Percentiles rank a stretch among this genome's conserved stretches.
Evolutionary conservation across 805 yeast genomes (phyloP).

Genomic region (Nakazawaea molendinolei): DNA sequence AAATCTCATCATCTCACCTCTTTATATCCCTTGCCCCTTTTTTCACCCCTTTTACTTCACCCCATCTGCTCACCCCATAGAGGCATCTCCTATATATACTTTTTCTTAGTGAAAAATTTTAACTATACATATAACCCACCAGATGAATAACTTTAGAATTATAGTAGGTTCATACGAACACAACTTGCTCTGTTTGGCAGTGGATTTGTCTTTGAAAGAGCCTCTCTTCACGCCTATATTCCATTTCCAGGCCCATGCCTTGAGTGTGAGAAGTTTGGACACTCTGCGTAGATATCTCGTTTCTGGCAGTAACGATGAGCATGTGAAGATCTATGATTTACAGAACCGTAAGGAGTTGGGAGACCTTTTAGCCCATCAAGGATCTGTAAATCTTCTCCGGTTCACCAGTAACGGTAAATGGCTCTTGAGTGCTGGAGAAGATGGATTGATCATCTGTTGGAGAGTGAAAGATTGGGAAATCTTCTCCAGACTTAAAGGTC

Average conservation of each 20-base stretch:
- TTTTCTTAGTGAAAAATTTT: too few relatives aligned
- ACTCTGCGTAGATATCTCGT: constrained; percentile 79
- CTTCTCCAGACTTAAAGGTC: constrained; percentile 85
- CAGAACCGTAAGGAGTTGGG: constrained; percentile 94
- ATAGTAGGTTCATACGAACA: constrained; percentile 96
- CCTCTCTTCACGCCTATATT: constrained; percentile 87
- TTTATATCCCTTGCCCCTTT: too few relatives aligned
- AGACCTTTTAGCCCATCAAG: constrained; percentile 80
- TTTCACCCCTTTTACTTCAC: too few relatives aligned
- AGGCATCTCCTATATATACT: too few relatives aligned
- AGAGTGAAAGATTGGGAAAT: constrained; percentile 96
- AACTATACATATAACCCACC: too few relatives aligned
- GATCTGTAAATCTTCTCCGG: constrained; percentile 71
- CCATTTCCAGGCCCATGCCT: constrained; percentile 91
- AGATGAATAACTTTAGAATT: too few relatives aligned
- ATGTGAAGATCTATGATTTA: constrained; percentile 86
- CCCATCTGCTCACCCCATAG: too few relatives aligned
- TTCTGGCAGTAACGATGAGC: constrained; percentile 94
- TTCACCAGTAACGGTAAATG: constrained; percentile 80
- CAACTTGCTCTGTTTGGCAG: constrained; percentile 75
- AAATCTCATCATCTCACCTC: too few relatives aligned
- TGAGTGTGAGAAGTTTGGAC: constrained; percentile 82
- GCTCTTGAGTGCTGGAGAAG: constrained; percentile 87
- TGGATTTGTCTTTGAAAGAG: constrained; percentile 40
- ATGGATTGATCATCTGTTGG: constrained; percentile 88